Conservation (phyloP, 1,284 basidiomycete species). For the Ganoderma boninense region DNA sequence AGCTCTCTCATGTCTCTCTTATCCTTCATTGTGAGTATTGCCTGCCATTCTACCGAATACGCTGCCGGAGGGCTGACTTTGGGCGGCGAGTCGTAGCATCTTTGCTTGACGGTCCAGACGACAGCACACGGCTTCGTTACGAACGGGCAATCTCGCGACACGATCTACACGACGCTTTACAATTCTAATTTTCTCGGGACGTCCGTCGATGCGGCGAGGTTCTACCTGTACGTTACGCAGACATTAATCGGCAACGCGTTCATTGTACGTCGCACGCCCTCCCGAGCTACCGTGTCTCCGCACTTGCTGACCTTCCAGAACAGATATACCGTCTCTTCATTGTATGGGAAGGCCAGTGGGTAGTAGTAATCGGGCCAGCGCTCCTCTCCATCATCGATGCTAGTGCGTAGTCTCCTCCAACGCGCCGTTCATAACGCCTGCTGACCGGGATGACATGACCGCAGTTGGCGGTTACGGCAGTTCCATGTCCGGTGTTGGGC, state of each 20-base stretch:
- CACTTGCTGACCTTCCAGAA: background rate
- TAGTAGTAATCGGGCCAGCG: background rate
- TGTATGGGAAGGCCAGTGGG: conserved; percentile 5
- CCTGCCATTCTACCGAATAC: background rate
- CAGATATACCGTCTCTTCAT: conserved; percentile 10
- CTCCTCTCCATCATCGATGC: background rate
- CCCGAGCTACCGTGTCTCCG: background rate
- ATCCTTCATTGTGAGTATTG: conserved; percentile 16
- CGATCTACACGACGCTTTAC: conserved; percentile 12
- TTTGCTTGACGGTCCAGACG: conserved; percentile 12
- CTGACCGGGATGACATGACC: background rate
- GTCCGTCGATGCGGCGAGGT: conserved; percentile 15
- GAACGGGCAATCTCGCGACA: background rate
- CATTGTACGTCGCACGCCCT: conserved; percentile 16
- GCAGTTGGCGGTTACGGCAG: background rate
- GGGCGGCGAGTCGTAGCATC: background rate
- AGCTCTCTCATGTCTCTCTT: conserved; percentile 22
- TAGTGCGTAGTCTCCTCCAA: background rate
- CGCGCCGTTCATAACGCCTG: background rate
- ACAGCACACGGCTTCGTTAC: conserved; percentile 20
- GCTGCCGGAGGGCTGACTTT: background rate
- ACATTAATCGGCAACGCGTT: conserved; percentile 24
- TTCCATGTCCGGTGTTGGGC: background rate
- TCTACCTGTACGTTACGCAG: conserved; percentile 26
- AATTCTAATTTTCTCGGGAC: conserved; percentile 12